Base-by-base conservation (phyloP, 2,329 filamentous ascomycete species). In the Fusarium foetens region DNA sequence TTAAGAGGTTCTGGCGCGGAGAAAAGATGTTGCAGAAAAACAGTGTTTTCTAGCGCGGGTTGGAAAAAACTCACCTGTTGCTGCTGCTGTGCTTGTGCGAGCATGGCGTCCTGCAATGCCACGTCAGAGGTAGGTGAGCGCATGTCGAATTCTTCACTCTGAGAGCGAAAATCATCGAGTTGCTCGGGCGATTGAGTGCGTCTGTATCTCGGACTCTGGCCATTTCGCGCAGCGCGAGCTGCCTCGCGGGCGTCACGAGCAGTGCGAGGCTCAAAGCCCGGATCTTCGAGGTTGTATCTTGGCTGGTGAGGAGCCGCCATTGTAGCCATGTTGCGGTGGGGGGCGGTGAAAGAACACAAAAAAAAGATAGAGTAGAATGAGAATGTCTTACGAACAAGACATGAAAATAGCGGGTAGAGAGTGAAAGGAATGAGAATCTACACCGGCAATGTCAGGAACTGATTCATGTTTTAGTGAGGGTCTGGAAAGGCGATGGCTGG, bases 61-160 rank as follows among this genome's bases (percentile, higher is more conserved):
- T 7, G 7, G 12, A 43, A 55, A 36, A 39, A 23, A 27, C 70
- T 53, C 29, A 78, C 76, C 73, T 77, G 73, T 19, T 77, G 73
- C 19, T 73, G 75, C 64, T 73, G 75, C 33, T 77, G 72, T 71
- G 76, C 75, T 51, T 77, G 75, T 66, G 76, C 76, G 16, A 78
- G 65, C 64, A 78, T 76, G 66, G 76, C 76, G 43, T 78, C 75
- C 55, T 78, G 75, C 70, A 78, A 62, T 19, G 74, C 76, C 69
- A 77, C 70, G 68, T 78, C 76, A 58, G 76, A 78, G 23, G 63
- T 76, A 23, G 75, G 76, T 17, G 75, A 74, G 55, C 72, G 76
- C 58, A 75, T 64, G 33, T 75, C 76, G 43, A 66, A 68, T 41
- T 78, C 76, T 46, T 68, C 65, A 14, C 69, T 72, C 48, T 66